phyloP scores from a whole-genome alignment of 1,284 basidiomycete species.

The Apiotrichum montevideense region DNA sequence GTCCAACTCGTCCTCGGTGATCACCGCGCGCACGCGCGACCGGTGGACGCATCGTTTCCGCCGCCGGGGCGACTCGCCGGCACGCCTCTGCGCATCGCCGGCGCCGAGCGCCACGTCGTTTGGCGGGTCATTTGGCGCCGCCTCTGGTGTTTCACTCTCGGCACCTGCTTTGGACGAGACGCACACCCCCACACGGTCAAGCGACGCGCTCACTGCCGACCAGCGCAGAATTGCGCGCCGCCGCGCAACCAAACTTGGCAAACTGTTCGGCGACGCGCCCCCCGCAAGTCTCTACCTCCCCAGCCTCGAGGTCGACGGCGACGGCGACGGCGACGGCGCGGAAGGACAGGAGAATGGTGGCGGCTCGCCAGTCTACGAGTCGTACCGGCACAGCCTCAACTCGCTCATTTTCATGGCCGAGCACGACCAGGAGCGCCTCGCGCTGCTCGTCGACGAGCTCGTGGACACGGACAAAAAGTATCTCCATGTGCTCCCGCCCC shows the following conservation, averaged over 20 bases:
- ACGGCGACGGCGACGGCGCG: not conserved
- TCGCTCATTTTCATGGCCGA: conserved; percentile 31
- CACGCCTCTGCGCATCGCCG: not conserved
- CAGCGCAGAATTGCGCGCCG: conserved; percentile 24
- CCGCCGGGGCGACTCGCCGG: not conserved
- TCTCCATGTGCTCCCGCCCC: not conserved
- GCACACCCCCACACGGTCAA: not conserved
- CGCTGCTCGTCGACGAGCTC: conserved; percentile 28
- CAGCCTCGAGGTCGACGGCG: not conserved
- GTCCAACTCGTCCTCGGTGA: not conserved
- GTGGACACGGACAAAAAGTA: not conserved
- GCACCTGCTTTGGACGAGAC: not conserved
- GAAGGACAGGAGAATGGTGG: not conserved
- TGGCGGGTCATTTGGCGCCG: not conserved
- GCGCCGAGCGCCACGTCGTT: not conserved
- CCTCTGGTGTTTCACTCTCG: not conserved
- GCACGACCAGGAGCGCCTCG: conserved; percentile 25
- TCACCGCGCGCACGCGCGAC: not conserved
- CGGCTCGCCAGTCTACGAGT: conserved; percentile 6
- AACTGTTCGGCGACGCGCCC: conserved; percentile 31
- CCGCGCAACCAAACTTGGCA: conserved; percentile 30
- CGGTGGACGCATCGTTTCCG: not conserved
- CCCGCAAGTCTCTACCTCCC: conserved; percentile 21
- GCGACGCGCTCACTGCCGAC: conserved; percentile 8
- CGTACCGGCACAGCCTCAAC: conserved; percentile 26